phyloP scores from a whole-genome alignment of 2,329 filamentous ascomycete species.

The Fusarium aywerte region DNA sequence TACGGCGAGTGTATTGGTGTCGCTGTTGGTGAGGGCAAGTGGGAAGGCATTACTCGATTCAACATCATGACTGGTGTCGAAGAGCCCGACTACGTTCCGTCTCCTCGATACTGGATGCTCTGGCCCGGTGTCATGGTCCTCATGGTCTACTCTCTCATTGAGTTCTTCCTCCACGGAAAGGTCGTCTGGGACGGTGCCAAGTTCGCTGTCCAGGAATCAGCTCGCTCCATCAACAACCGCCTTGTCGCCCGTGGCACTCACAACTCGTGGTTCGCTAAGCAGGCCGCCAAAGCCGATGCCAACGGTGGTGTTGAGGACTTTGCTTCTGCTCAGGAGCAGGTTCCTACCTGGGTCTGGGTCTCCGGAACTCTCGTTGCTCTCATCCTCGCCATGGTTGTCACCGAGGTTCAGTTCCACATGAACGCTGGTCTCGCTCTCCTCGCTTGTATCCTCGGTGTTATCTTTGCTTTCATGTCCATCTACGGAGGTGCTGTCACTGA shows the following conservation, averaged over 20 bases:
- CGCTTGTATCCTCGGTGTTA: slow-evolving; percentile 64
- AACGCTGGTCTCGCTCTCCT: slow-evolving; percentile 66
- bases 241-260: slow-evolving; percentile 49
- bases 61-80: slow-evolving; percentile 47
- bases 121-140: slow-evolving; percentile 60
- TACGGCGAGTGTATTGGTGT: slow-evolving; percentile 65
- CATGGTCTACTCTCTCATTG: slow-evolving; percentile 54
- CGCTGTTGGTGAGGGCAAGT: slow-evolving; percentile 43
- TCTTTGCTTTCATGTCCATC: slow-evolving; percentile 67
- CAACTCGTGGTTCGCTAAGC: slow-evolving; percentile 50
- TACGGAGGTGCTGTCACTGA: slow-evolving; percentile 65
- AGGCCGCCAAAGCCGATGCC: slow-evolving; percentile 51
- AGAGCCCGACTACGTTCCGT: slow-evolving; percentile 47
- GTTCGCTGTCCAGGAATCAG: slow-evolving; percentile 49
- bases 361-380: slow-evolving; percentile 60
- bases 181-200: slow-evolving; percentile 52
- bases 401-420: slow-evolving; percentile 64
- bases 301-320: slow-evolving; percentile 53
- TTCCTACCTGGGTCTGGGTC: slow-evolving; percentile 65
- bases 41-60: slow-evolving; percentile 49
- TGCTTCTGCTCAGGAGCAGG: slow-evolving; percentile 56
- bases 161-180: slow-evolving; percentile 55
- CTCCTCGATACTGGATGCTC: slow-evolving; percentile 57
- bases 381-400: slow-evolving; percentile 63
- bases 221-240: slow-evolving; percentile 46